Conservation (phyloP, 2,329 filamentous ascomycete genomes). For the Beauveria varroae region DNA sequence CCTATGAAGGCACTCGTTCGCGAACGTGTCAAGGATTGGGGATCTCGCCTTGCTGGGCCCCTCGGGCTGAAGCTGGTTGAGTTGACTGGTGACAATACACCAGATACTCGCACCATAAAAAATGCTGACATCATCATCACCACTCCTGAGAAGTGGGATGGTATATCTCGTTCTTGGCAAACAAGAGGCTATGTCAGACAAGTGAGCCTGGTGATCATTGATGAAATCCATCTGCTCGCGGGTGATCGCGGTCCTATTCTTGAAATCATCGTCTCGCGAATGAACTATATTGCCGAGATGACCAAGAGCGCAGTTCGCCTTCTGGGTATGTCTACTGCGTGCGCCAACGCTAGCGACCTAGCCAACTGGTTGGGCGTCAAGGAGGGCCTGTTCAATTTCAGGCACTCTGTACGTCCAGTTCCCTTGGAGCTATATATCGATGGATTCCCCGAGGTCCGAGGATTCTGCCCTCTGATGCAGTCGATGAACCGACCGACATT, state of each 20-base stretch:
- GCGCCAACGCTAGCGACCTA: slow-evolving; percentile 88
- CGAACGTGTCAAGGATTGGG: slow-evolving; percentile 94
- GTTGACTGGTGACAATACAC: slow-evolving; percentile 93
- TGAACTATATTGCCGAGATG: slow-evolving; percentile 98
- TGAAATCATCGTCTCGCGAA: slow-evolving; percentile 87
- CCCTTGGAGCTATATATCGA: slow-evolving; percentile 96
- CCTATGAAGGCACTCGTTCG: slow-evolving; percentile 98
- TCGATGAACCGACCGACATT: slow-evolving; percentile 98
- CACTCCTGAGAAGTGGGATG: slow-evolving; percentile 99
- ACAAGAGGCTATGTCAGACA: slow-evolving; percentile 93
- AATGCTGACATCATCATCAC: slow-evolving; percentile 98
- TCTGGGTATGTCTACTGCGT: slow-evolving; percentile 98
- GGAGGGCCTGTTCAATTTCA: slow-evolving; percentile 92
- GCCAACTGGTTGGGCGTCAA: slow-evolving; percentile 97
- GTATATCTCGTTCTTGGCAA: slow-evolving; percentile 98
- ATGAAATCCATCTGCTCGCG: slow-evolving; percentile 96
- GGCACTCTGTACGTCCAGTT: slow-evolving; percentile 92
- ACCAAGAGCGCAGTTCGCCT: slow-evolving; percentile 83
- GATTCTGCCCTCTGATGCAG: slow-evolving; percentile 97
- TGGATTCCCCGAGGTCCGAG: slow-evolving; percentile 88
- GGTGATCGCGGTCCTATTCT: slow-evolving; percentile 95
- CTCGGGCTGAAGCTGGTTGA: slow-evolving; percentile 90
- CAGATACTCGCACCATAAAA: slow-evolving; percentile 89
- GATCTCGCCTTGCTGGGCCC: slow-evolving; percentile 67
- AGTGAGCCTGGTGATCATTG: slow-evolving; percentile 94